Evolutionary conservation across 164 flowering plant species (phyloP), one percentile per base, ranked within the genome.

Genomic region (Chimonanthus praecox): DNA sequence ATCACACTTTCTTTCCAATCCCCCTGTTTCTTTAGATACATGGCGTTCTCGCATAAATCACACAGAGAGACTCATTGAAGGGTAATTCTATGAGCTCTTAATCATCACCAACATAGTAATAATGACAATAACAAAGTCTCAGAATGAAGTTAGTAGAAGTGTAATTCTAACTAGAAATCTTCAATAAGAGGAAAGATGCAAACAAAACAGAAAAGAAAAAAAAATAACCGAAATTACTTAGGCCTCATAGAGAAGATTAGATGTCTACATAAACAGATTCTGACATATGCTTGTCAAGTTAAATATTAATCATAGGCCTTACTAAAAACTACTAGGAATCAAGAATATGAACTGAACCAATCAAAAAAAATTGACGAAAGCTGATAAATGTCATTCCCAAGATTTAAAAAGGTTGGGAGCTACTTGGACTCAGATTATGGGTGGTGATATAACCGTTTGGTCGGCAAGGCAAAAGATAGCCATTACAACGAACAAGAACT

Each of bases 401-500:
- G 5, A 67, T 8, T 20, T n/a, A n/a, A 64, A 20, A 7, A 63
- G 50, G 54, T n/a, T 6, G 69, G 20, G 6, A 16, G 6, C 9
- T 50, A 16, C 18, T 62, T 13, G 78, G 78, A 71, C 78, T 76
- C 74, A 47, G 78, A 71, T 64, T 76, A 76, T 76, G 78, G 78
- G 78, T 76, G 74, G 78, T 76, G 78, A 71, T 76, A 71, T 76
- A 71, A 16, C 78, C 71, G 78, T 50, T 58, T 76, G 78, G 78
- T 71, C 78, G 74, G 78, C 78, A 76, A 76, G 74, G 78, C 71
- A 61, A n/a, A 5, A 49, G 46, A 48, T 5, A 64, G 73, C 79
- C 75, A 63, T 80, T 80, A 79, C 76, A 78, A 75, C 74, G 87
- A 84, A 84, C 87, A 85, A 84, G 87, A 84, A 85, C 87, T 79